Percentiles rank a stretch among this genome's conserved stretches.
Evolutionary conservation across 148 eudicot genomes (phyloP).

Genomic region (Chenopodium suecicum): DNA sequence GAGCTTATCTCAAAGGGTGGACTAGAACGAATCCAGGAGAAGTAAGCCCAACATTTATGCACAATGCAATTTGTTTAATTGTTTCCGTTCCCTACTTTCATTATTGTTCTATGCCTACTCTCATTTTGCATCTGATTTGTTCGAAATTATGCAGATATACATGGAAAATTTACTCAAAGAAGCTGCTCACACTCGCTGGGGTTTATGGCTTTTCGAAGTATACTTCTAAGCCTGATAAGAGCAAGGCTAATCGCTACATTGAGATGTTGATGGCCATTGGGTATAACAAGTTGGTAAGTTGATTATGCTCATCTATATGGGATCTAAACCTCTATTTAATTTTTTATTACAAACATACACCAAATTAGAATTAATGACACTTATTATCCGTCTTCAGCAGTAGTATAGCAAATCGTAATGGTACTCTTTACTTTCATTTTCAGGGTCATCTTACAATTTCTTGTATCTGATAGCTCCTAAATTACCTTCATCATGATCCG

Average conservation of each 20-base stretch:
- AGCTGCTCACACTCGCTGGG: slow-evolving; percentile 83
- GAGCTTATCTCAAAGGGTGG: slow-evolving; percentile 77
- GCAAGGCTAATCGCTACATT: slow-evolving; percentile 76
- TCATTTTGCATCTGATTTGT: neutral
- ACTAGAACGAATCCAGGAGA: slow-evolving; percentile 78
- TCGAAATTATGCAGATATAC: slow-evolving; percentile 55
- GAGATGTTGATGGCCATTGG: slow-evolving; percentile 95
- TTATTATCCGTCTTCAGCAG: neutral
- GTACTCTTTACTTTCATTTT: neutral
- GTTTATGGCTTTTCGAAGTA: slow-evolving; percentile 95
- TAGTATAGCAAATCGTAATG: neutral
- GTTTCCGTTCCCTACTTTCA: neutral
- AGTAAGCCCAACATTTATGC: slow-evolving; percentile 43
- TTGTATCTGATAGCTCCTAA: neutral
- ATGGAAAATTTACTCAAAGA: slow-evolving; percentile 90
- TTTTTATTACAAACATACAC: neutral
- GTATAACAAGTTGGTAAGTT: slow-evolving; percentile 73
- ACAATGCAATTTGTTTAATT: neutral
- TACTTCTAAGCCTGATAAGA: slow-evolving; percentile 79
- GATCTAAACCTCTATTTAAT: neutral
- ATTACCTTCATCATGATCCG: neutral
- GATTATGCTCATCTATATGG: neutral
- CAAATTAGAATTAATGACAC: neutral
- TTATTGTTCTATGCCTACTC: neutral
- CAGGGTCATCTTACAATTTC: neutral